Evolutionary conservation across 495 filamentous ascomycete species (phyloP), one percentile per base, ranked within the genome.

Genomic region (Viridothelium virens): DNA sequence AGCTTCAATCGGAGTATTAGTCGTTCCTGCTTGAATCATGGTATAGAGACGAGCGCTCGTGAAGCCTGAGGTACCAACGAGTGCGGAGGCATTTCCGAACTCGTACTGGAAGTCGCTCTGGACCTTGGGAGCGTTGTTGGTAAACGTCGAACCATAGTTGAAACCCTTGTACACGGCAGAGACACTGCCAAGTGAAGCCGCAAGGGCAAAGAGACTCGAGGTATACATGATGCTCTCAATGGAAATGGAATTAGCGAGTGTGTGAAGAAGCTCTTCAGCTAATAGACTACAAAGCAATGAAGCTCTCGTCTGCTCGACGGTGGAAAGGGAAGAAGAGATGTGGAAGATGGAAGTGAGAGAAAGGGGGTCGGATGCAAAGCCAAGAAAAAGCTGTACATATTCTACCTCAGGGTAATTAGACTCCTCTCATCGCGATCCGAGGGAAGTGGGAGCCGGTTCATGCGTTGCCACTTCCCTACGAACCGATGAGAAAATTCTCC

Each of bases 81-180:
- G 84, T 64, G 78, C 77, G 75, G 89, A 84, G 64, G 91, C 89
- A 16, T 82, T 81, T 9, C 78, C 80, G 82, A 94, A 96, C 70
- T 89, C 82, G 37, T 77, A 72, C 74, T 88, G 79, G 78, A 85
- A 96, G 74, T 92, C 85, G 31, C 81, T 72, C 75, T 89, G 83
- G 41, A 70, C 64, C 73, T 88, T 90, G 12, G 65, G 47, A 63
- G 81, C 81, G 66, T 87, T 85, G 71, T 88, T 85, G 39, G 76
- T 82, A 76, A 82, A 77, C 71, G 81, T 84, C 36, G 84, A 75
- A 71, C 89, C 91, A 71, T 92, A 90, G 83, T 94, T 95, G 84
- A 96, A 95, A 68, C 92, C 92, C 70, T 88, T 81, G 70, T 75
- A 80, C 67, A 78, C 82, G 31, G 72, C 73, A 16, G 69, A 56